phyloP scores from a whole-genome alignment of 345 rosid genomes.

The Lumnitzera littorea region DNA sequence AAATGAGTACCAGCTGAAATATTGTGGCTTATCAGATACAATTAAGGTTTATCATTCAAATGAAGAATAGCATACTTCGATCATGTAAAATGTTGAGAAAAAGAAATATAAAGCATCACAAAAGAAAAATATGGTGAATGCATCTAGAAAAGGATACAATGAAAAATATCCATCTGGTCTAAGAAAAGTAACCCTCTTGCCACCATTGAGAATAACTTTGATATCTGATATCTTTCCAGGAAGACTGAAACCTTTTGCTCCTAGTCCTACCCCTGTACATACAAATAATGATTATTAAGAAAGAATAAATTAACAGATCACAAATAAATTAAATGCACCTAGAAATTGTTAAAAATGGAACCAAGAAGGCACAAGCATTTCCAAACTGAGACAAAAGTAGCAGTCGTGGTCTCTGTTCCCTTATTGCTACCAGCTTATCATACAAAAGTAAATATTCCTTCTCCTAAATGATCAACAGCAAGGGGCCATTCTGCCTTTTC shows the following conservation, averaged over 20 bases:
- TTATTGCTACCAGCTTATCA: too few relatives aligned
- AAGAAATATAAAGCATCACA: neutral
- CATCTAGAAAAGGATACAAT: constrained; percentile 49
- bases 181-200: constrained; percentile 59
- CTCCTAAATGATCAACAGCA: too few relatives aligned
- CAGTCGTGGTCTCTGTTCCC: too few relatives aligned
- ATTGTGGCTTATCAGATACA: constrained; percentile 48
- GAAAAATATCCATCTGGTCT: constrained; percentile 97
- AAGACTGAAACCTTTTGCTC: constrained; percentile 36
- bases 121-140: constrained; percentile 2
- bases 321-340: neutral
- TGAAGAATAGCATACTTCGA: neutral
- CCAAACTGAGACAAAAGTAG: neutral
- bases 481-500: too few relatives aligned
- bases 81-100: neutral
- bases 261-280: constrained; percentile 11
- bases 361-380: neutral
- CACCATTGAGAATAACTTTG: constrained; percentile 84
- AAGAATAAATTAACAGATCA: neutral
- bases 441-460: too few relatives aligned
- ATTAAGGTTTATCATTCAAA: constrained; percentile 41
- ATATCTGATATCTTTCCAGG: constrained; percentile 61
- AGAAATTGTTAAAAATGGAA: neutral
- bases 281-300: neutral
- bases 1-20: constrained; percentile 94